These are phyloP conservation scores for Friedmanniomyces simplex DNA, from an alignment of 495 filamentous ascomycete genomes.

Conservation along the genomic window DNA sequence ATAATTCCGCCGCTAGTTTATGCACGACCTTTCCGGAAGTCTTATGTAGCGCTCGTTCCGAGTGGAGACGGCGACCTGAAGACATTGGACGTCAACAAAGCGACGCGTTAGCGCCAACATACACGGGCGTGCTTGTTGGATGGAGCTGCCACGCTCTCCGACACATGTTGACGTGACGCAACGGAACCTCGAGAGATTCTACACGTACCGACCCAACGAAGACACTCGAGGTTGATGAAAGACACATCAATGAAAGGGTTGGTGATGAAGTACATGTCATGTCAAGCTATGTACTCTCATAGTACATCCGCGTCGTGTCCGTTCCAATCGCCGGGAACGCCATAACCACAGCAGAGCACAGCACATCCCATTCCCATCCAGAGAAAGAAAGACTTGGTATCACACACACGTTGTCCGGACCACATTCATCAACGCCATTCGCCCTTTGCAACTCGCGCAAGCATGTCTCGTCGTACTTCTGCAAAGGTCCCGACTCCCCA, in stretches of 20 bases:
- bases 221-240: not conserved
- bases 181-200: not conserved
- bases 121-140: no score
- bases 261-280: constrained; percentile 6
- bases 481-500: no score
- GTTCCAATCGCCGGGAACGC: constrained; percentile 2
- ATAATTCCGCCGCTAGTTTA: no score
- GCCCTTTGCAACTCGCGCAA: constrained; percentile 3
- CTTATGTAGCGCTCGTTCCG: not conserved
- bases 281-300: constrained; percentile 17
- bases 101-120: not conserved
- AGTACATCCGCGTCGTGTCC: constrained; percentile 11
- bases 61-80: not conserved
- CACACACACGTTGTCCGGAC: constrained; percentile 2
- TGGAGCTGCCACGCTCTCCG: no score
- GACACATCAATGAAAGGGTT: not conserved
- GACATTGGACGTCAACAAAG: not conserved
- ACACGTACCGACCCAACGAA: not conserved
- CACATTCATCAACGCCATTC: constrained; percentile 17
- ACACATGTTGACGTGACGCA: no score
- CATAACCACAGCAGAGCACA: not conserved
- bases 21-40: no score
- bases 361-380: no score
- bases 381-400: constrained; percentile 6
- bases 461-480: no score